Evolutionary conservation across 495 filamentous ascomycete genomes (phyloP).

Genomic region (Sordaria brevicollis): DNA sequence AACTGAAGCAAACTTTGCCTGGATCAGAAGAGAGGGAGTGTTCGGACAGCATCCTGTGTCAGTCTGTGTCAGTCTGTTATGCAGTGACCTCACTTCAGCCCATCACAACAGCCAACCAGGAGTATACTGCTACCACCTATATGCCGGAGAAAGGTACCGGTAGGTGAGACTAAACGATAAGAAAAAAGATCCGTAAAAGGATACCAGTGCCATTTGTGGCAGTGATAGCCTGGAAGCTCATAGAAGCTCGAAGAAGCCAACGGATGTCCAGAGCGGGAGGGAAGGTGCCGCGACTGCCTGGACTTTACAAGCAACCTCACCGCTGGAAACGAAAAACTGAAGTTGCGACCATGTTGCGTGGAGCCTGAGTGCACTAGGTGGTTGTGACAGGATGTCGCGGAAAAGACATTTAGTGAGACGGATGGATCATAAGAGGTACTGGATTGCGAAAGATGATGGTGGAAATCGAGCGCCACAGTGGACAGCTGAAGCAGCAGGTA

Average conservation of each 20-base stretch:
- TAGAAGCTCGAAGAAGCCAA: neutral
- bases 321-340: neutral
- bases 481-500: neutral
- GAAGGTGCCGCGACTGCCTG: neutral
- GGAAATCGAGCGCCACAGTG: neutral
- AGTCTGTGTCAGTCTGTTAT: neutral
- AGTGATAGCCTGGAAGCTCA: neutral
- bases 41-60: neutral
- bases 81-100: neutral
- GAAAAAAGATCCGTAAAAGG: neutral
- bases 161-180: neutral
- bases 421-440: too few relatives aligned
- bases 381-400: too few relatives aligned
- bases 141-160: too few relatives aligned
- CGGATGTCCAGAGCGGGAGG: neutral
- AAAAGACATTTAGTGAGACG: too few relatives aligned
- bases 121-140: neutral
- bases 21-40: neutral
- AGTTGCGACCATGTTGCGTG: neutral
- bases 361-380: too few relatives aligned
- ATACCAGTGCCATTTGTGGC: neutral
- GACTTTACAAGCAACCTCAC: neutral
- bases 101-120: too few relatives aligned
- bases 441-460: too few relatives aligned
- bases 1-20: neutral